A percentile compares a stretch with the other conserved stretches of the same genome.
Conservation (phyloP, 2,329 filamentous ascomycete species). For the Colletotrichum truncatum region DNA sequence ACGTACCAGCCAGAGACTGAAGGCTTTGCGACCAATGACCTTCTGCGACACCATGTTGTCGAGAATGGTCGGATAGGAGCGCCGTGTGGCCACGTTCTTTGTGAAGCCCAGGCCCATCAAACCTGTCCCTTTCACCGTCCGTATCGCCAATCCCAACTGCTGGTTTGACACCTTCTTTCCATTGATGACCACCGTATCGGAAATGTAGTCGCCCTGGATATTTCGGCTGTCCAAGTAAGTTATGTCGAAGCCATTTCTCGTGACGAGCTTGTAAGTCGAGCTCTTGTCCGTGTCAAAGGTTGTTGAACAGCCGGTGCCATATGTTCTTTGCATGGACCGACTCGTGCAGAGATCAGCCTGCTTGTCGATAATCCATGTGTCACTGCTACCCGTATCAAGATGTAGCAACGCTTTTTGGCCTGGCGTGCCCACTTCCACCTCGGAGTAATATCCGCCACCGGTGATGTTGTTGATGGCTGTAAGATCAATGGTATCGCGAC, state of each 20-base stretch:
- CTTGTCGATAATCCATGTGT: slow-evolving; percentile 64
- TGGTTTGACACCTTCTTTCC: slow-evolving; percentile 56
- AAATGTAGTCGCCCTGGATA: slow-evolving; percentile 65
- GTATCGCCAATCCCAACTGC: slow-evolving; percentile 63
- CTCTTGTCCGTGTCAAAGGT: slow-evolving; percentile 54
- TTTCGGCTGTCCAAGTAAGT: slow-evolving; percentile 67
- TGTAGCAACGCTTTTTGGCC: slow-evolving; percentile 65
- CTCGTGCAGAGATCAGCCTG: slow-evolving; percentile 24
- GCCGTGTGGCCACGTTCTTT: slow-evolving; percentile 54
- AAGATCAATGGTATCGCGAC: slow-evolving; percentile 40
- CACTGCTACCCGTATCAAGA: slow-evolving; percentile 75
- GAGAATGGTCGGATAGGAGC: slow-evolving; percentile 66
- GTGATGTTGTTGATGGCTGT: slow-evolving; percentile 60
- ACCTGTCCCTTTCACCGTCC: slow-evolving; percentile 60
- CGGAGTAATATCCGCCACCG: slow-evolving; percentile 70
- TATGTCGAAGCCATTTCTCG: slow-evolving; percentile 62
- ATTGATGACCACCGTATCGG: slow-evolving; percentile 63
- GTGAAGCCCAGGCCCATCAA: slow-evolving; percentile 69
- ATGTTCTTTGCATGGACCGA: background rate
- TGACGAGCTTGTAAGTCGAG: slow-evolving; percentile 56
- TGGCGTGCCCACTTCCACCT: slow-evolving; percentile 70
- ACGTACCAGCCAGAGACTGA: slow-evolving; percentile 71
- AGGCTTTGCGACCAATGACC: slow-evolving; percentile 70
- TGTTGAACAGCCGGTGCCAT: slow-evolving; percentile 33
- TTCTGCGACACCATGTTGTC: slow-evolving; percentile 70